These are phyloP conservation scores for Nakazawaea laoshanensis DNA, from an alignment of 805 yeast species.

Conservation along the genomic window DNA sequence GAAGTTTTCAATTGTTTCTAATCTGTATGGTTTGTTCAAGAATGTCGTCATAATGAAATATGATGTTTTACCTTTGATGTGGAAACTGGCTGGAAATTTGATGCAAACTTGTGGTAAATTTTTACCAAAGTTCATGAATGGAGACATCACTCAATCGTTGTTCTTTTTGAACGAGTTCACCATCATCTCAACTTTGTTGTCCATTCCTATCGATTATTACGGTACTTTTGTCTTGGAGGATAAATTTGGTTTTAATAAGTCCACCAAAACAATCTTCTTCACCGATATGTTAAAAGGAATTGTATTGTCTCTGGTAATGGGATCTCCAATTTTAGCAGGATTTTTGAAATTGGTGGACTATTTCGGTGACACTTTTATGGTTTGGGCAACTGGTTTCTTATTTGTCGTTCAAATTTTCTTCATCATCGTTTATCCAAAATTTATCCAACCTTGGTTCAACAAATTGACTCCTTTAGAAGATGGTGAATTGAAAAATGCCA, in stretches of 20 bases:
- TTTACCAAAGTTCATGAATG: slow-evolving; percentile 24
- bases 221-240: slow-evolving; percentile 85
- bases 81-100: slow-evolving; percentile 40
- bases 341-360: slow-evolving; percentile 75
- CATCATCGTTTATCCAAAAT: slow-evolving; percentile 71
- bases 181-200: slow-evolving; percentile 39
- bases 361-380: slow-evolving; percentile 75
- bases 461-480: slow-evolving; percentile 84
- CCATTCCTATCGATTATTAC: slow-evolving; percentile 68
- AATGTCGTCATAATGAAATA: slow-evolving; percentile 49
- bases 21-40: slow-evolving; percentile 41
- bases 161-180: slow-evolving; percentile 49
- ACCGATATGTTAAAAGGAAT: slow-evolving; percentile 61
- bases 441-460: slow-evolving; percentile 90
- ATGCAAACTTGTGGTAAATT: slow-evolving; percentile 14
- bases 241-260: slow-evolving; percentile 86
- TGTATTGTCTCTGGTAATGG: slow-evolving; percentile 45
- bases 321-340: slow-evolving; percentile 65
- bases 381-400: slow-evolving; percentile 68
- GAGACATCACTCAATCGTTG: slow-evolving; percentile 66
- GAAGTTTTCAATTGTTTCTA: slow-evolving; percentile 51
- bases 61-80: slow-evolving; percentile 57
- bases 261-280: slow-evolving; percentile 64
- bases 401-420: slow-evolving; percentile 64
- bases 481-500: slow-evolving; percentile 77